Percentiles rank a stretch among this genome's conserved stretches.
Evolutionary conservation across 225 moss, liverwort and hornwort species (phyloP).

Genomic region (Straminergon stramineum): DNA sequence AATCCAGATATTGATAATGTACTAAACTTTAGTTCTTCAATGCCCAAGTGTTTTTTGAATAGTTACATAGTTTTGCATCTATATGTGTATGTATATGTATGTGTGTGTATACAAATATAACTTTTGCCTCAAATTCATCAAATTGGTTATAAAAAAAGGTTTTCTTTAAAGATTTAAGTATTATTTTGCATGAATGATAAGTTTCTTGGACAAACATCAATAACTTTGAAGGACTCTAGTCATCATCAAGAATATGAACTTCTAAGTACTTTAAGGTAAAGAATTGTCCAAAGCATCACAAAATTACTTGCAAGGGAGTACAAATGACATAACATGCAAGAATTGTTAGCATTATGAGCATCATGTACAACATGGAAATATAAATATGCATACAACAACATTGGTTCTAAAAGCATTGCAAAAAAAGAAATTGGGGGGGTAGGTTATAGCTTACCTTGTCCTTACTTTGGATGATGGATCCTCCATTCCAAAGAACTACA

Average conservation of each 20-base stretch:
- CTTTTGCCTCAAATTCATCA: neutral
- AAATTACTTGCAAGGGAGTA: neutral
- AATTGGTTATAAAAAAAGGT: neutral
- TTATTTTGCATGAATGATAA: too few relatives aligned
- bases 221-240: neutral
- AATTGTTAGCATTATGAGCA: neutral
- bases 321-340: neutral
- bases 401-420: neutral
- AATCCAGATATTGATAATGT: neutral
- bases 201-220: neutral
- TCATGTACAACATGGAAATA: neutral
- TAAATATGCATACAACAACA: neutral
- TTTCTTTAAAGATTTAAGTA: neutral
- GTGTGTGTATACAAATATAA: too few relatives aligned
- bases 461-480: conserved; percentile 35
- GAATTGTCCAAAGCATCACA: neutral
- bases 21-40: neutral
- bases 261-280: too few relatives aligned
- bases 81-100: too few relatives aligned
- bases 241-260: neutral
- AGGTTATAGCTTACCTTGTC: conserved; percentile 2
- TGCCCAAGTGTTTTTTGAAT: too few relatives aligned
- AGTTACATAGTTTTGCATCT: neutral
- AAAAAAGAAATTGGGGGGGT: neutral
- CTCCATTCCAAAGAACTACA: conserved; percentile 77